Evolutionary conservation across 352 stramenopile genomes (phyloP).

Genomic region (Peronospora destructor): DNA sequence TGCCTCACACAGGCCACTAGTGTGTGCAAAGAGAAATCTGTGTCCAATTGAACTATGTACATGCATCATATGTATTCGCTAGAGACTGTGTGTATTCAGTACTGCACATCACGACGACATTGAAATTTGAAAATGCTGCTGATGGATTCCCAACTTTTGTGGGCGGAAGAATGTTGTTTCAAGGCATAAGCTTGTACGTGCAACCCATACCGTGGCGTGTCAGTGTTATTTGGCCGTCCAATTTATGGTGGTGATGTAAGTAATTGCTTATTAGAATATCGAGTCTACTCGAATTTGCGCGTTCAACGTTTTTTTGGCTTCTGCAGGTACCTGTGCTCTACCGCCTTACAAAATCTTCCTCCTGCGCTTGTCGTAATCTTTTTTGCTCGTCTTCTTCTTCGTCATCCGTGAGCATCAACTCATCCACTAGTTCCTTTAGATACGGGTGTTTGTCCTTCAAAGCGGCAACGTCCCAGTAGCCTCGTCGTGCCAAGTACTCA

Average conservation of each 20-base stretch:
- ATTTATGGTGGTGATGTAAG: neutral
- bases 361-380: conserved; percentile 5
- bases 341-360: conserved; percentile 15
- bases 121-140: too few relatives aligned
- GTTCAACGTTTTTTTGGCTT: conserved; percentile 5
- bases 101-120: neutral
- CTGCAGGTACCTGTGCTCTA: conserved; percentile 9
- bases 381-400: conserved; percentile 20
- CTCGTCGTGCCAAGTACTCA: conserved; percentile 30
- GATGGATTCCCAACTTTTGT: too few relatives aligned
- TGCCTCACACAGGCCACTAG: too few relatives aligned
- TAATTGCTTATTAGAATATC: neutral
- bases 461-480: conserved; percentile 25
- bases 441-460: conserved; percentile 33
- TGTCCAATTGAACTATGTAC: too few relatives aligned
- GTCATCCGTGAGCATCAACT: conserved; percentile 15
- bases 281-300: conserved; percentile 16
- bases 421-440: conserved; percentile 24
- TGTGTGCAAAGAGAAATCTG: too few relatives aligned
- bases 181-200: neutral
- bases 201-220: too few relatives aligned
- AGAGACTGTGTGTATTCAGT: too few relatives aligned
- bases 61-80: too few relatives aligned
- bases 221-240: neutral
- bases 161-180: too few relatives aligned